Percentiles rank a stretch among this genome's conserved stretches.
These are phyloP conservation scores for Skeletonema potamos DNA, from an alignment of 108 stramenopile genomes.

Conservation along the genomic window DNA sequence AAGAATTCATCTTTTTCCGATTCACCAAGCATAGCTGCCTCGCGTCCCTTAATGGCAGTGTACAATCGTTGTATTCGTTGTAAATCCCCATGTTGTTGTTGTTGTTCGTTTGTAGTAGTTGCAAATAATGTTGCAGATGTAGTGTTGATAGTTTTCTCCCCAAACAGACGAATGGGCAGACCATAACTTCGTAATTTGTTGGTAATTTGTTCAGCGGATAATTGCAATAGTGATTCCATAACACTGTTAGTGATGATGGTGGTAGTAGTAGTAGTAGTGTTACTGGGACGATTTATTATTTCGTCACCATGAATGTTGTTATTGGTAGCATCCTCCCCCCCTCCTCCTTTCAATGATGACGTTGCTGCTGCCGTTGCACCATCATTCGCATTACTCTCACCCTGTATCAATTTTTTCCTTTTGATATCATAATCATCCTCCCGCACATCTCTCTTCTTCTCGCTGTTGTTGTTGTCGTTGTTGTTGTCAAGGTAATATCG, in stretches of 20 bases:
- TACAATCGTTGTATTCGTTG: conserved; percentile 47
- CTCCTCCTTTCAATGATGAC: no score
- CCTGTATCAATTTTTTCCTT: not conserved
- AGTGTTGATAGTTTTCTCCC: conserved; percentile 37
- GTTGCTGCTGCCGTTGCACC: not conserved
- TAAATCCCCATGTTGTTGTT: conserved; percentile 11
- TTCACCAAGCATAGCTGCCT: conserved; percentile 43
- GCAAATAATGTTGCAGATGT: no score
- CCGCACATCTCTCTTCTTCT: no score
- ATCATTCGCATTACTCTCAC: not conserved
- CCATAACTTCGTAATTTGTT: conserved; percentile 58
- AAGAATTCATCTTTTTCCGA: conserved; percentile 77
- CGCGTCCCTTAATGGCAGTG: conserved; percentile 54
- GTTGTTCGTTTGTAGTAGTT: not conserved
- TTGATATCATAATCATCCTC: not conserved
- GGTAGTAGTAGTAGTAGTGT: no score
- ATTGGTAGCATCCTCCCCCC: no score
- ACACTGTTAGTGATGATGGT: not conserved
- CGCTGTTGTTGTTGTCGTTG: no score
- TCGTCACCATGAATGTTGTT: no score
- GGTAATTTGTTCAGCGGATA: conserved; percentile 36
- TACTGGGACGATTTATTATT: no score
- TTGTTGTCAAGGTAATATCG: not conserved
- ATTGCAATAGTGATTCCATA: not conserved
- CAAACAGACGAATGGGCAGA: conserved; percentile 75